A percentile compares a stretch with the other conserved stretches of the same genome.
These are phyloP conservation scores for Lentinus brumalis DNA, from an alignment of 768 basidiomycete species.

Conservation along the genomic window DNA sequence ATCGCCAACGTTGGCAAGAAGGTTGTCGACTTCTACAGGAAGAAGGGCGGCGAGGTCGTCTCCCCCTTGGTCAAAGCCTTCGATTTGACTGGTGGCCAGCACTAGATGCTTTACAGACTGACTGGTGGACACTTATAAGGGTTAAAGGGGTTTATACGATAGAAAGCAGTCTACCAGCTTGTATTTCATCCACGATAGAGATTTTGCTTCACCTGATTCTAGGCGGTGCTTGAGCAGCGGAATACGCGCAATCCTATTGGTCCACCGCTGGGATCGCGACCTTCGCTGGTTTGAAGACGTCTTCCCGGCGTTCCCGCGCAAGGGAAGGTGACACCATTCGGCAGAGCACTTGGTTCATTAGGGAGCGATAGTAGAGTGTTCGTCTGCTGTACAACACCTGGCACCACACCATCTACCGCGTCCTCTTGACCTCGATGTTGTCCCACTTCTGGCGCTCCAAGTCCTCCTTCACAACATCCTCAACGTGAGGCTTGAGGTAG, in stretches of 20 bases:
- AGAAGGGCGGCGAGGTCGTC: slow-evolving; percentile 66
- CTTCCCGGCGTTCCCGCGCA: neutral
- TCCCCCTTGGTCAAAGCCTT: slow-evolving; percentile 81
- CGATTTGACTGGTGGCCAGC: slow-evolving; percentile 25
- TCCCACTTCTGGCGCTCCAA: slow-evolving; percentile 83
- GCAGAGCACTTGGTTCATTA: slow-evolving; percentile 10
- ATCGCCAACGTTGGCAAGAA: slow-evolving; percentile 84
- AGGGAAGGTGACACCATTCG: neutral
- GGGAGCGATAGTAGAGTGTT: neutral
- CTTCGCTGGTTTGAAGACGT: too few relatives aligned
- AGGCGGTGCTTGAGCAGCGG: neutral
- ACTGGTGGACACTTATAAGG: neutral
- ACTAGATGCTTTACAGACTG: neutral
- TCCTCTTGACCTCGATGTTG: slow-evolving; percentile 63
- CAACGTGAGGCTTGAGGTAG: slow-evolving; percentile 82
- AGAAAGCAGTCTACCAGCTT: slow-evolving; percentile 16
- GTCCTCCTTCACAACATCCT: slow-evolving; percentile 72
- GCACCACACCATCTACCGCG: slow-evolving; percentile 38
- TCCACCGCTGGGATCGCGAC: too few relatives aligned
- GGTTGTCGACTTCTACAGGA: slow-evolving; percentile 85
- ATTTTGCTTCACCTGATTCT: slow-evolving; percentile 1
- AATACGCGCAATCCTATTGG: too few relatives aligned
- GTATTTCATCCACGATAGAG: slow-evolving; percentile 14
- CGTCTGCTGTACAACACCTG: slow-evolving; percentile 7
- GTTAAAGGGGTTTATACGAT: slow-evolving; percentile 1